Evolutionary conservation across 164 flowering plant genomes (phyloP).

Genomic region (Kalanchoe fedtschenkoi): DNA sequence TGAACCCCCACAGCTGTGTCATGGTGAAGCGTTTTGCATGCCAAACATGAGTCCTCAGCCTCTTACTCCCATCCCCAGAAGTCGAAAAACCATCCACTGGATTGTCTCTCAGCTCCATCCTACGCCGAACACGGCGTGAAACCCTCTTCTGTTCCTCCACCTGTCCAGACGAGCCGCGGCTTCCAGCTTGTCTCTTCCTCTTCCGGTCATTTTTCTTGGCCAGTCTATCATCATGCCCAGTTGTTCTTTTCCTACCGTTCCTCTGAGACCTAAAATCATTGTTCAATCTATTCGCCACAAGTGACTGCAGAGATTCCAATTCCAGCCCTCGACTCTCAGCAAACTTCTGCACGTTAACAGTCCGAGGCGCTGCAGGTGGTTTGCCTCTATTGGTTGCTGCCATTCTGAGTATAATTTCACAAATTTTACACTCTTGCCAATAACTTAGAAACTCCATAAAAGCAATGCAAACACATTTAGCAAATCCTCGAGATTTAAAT

Average conservation of each 20-base stretch:
- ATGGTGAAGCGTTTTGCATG: conserved; percentile 78
- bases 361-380: conserved; percentile 36
- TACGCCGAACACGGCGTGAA: conserved; percentile 45
- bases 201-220: conserved; percentile 23
- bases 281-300: conserved; percentile 36
- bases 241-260: conserved; percentile 75
- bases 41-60: conserved; percentile 92
- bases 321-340: conserved; percentile 65
- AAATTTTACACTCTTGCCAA: neutral
- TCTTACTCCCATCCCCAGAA: conserved; percentile 78
- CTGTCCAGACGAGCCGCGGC: neutral
- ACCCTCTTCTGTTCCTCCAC: conserved; percentile 16
- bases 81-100: conserved; percentile 34
- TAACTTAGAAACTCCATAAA: no score
- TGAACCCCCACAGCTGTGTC: conserved; percentile 74
- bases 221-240: conserved; percentile 34
- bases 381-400: conserved; percentile 14
- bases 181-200: conserved; percentile 16
- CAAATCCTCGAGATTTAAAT: no score
- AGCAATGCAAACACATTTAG: no score
- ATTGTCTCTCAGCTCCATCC: conserved; percentile 46
- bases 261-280: conserved; percentile 44
- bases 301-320: conserved; percentile 50
- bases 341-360: conserved; percentile 48
- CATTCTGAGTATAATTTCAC: conserved; percentile 7